These are phyloP conservation scores for Colletotrichum sp. DNA, from an alignment of 2,329 filamentous ascomycete genomes.

Conservation along the genomic window DNA sequence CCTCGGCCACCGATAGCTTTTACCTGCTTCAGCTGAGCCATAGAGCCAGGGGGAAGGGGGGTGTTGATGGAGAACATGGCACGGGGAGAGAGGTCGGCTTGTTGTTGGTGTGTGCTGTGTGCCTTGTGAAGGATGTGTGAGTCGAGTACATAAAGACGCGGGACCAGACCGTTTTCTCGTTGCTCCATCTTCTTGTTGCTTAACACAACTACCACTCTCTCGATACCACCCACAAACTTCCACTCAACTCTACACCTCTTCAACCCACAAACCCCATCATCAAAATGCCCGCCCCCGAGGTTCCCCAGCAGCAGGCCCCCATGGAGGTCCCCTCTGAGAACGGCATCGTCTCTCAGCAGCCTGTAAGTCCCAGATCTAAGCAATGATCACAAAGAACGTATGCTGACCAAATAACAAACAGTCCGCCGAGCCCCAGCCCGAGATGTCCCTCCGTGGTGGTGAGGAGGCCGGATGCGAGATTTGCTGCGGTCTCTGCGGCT, in stretches of 20 bases:
- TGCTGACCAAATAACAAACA: background rate
- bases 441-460: slow-evolving; percentile 48
- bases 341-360: slow-evolving; percentile 46
- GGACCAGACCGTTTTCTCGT: background rate
- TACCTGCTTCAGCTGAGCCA: background rate
- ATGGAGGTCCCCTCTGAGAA: slow-evolving; percentile 41
- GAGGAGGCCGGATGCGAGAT: slow-evolving; percentile 51
- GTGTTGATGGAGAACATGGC: background rate
- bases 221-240: background rate
- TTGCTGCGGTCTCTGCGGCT: slow-evolving; percentile 51
- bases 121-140: background rate
- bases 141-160: slow-evolving; percentile 14
- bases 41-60: background rate
- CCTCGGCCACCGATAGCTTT: slow-evolving; percentile 4
- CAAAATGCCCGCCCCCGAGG: slow-evolving; percentile 46
- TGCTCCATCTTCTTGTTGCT: too few species aligned
- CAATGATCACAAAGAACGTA: too few species aligned
- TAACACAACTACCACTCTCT: background rate
- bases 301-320: slow-evolving; percentile 47
- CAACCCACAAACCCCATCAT: background rate
- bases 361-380: slow-evolving; percentile 32
- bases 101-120: background rate
- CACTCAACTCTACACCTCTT: background rate
- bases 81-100: background rate
- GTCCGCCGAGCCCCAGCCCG: slow-evolving; percentile 35